Percentiles rank a stretch among this genome's conserved stretches.
Conservation (phyloP, 2,329 filamentous ascomycete genomes). For the Coniosporium tulheliwenetii region DNA sequence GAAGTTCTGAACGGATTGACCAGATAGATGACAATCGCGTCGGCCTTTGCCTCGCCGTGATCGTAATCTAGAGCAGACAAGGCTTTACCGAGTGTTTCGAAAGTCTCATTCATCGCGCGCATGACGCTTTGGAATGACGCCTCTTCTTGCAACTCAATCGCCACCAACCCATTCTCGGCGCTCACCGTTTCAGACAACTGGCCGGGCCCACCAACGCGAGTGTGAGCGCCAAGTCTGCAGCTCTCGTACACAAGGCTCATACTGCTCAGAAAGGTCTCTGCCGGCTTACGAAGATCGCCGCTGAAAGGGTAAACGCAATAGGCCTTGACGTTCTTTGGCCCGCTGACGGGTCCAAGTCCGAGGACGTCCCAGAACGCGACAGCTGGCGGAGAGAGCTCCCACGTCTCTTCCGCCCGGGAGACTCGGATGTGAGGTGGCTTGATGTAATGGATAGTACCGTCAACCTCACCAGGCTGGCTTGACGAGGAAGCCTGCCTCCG, state of each 20-base stretch:
- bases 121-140: conserved; percentile 7
- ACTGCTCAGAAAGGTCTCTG: conserved; percentile 49
- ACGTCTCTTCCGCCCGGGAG: conserved; percentile 49
- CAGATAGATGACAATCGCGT: conserved; percentile 54
- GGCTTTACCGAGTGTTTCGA: conserved; percentile 10
- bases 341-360: conserved; percentile 55
- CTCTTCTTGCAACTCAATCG: conserved; percentile 1
- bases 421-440: conserved; percentile 50
- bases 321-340: conserved; percentile 53
- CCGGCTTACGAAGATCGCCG: conserved; percentile 44
- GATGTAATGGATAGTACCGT: too few relatives aligned
- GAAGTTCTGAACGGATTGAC: conserved; percentile 52
- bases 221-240: conserved; percentile 53
- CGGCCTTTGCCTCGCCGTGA: conserved; percentile 28
- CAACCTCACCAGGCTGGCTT: too few relatives aligned
- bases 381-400: conserved; percentile 61
- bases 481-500: background rate
- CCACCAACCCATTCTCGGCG: conserved; percentile 11
- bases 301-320: conserved; percentile 57
- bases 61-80: background rate
- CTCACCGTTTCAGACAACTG: conserved; percentile 9
- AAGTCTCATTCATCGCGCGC: conserved; percentile 9
- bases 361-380: conserved; percentile 71
- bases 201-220: conserved; percentile 21
- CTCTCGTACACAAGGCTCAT: conserved; percentile 59